Evolutionary conservation across 345 rosid genomes (phyloP).

Genomic region (Salix exigua): DNA sequence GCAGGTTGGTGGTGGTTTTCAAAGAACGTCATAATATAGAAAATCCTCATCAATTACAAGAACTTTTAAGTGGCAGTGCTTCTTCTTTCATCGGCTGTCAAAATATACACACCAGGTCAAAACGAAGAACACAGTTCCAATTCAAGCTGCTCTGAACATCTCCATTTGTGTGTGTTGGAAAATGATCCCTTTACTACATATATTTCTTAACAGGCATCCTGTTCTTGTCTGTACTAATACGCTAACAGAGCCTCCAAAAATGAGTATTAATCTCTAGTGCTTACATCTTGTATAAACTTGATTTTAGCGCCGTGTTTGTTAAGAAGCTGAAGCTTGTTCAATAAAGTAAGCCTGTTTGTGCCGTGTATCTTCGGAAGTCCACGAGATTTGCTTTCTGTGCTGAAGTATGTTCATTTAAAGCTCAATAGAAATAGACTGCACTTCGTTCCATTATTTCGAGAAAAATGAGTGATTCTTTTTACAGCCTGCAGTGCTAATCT

Average conservation of each 20-base stretch:
- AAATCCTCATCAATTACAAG: constrained; percentile 22
- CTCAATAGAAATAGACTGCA: no score
- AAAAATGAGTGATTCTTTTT: neutral
- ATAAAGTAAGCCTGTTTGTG: constrained; percentile 1
- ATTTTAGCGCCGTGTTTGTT: neutral
- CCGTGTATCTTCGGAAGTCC: constrained; percentile 8
- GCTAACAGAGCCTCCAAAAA: constrained; percentile 11
- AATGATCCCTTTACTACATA: constrained; percentile 21
- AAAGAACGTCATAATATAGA: constrained; percentile 43
- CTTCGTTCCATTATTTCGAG: no score
- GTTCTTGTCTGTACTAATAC: constrained; percentile 19
- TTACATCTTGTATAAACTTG: constrained; percentile 12
- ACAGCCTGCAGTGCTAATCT: neutral
- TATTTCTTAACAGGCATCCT: constrained; percentile 24
- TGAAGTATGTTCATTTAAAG: neutral
- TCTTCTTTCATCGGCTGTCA: constrained; percentile 15
- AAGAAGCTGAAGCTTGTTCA: constrained; percentile 5
- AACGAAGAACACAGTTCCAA: constrained; percentile 20
- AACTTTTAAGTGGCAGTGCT: constrained; percentile 21
- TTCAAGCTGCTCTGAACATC: constrained; percentile 27
- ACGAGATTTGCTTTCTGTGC: neutral
- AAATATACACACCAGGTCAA: constrained; percentile 22
- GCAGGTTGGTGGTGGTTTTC: constrained; percentile 74
- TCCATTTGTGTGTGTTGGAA: constrained; percentile 24
- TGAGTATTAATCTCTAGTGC: constrained; percentile 3